Conservation (phyloP, 257 asterid species). For the Solanum pennellii region DNA sequence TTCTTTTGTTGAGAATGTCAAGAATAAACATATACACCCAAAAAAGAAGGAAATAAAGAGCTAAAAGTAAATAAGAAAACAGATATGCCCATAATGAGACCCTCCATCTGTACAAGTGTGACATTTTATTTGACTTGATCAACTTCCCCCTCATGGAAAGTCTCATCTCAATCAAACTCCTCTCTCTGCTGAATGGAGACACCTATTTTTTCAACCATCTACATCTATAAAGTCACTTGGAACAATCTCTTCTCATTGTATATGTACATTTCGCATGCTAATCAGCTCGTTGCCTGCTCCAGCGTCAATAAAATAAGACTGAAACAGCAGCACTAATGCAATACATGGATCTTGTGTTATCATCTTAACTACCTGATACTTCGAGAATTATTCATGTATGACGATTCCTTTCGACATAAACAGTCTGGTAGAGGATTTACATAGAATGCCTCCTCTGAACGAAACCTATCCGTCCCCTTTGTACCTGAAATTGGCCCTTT, state of each 20-base stretch:
- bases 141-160: not conserved
- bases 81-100: not conserved
- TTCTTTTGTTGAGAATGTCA: not conserved
- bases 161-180: not conserved
- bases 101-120: not conserved
- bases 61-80: not conserved
- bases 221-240: not conserved
- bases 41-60: not conserved
- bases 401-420: conserved; percentile 47
- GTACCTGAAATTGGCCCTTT: conserved; percentile 88
- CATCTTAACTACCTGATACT: conserved; percentile 11
- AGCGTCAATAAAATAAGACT: not conserved
- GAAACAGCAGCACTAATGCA: not conserved
- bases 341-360: not conserved
- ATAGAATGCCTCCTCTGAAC: conserved; percentile 88
- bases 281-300: not conserved
- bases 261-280: not conserved
- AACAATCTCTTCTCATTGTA: not conserved
- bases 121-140: not conserved
- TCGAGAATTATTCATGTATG: conserved; percentile 11
- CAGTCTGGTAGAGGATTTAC: conserved; percentile 93
- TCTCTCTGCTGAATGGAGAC: not conserved
- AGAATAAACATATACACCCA: not conserved
- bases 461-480: conserved; percentile 76
- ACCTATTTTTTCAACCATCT: not conserved